Evolutionary conservation across 1,284 basidiomycete species (phyloP), one percentile per base, ranked within the genome.

Genomic region (Porogramme epimiltina): DNA sequence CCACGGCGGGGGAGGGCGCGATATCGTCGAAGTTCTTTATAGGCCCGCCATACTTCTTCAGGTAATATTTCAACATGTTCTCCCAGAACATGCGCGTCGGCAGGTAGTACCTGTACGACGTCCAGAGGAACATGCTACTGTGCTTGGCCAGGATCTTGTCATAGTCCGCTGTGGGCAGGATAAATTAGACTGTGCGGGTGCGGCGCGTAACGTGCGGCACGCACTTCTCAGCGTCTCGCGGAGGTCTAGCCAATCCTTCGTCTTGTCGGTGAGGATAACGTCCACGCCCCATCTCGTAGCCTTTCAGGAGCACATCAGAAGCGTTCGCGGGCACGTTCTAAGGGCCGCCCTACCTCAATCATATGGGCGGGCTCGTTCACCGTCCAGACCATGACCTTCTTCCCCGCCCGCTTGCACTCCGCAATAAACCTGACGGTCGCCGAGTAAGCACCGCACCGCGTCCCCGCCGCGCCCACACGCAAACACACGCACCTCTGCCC

Each of bases 321-420:
- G 36, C 31, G n/a, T 22, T 52, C 31, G 40, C 18, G 43, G 20
- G 26, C 38, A 36, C 20, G 3, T 22, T 38, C 25, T 19, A 20
- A 40, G 15, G 23, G 22, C 37, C 72, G n/a, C n/a, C 81, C 46
- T 22, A 84, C 89, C 81, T 98, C 92, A 75, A 96, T 89, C 95
- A 99, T 98, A 68, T 96, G 88, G 54, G 85, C 84, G 10, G 86
- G 84, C 42, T 89, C 81, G 68, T 98, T 99, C 25, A 98, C 95
- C 0, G 96, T 99, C 97, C 97, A 99, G 11, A 95, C 93, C 82
- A 95, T 88, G 42, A 98, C 64, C 63, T 82, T 82, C 80, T 99
- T 99, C 20, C 89, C 89, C 0, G 82, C 86, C 16, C 67, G 73
- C 66, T 85, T 85, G 70, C 92, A 95, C 56, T 95, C 89, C 42